phyloP scores from a whole-genome alignment of 2,329 filamentous ascomycete species.

The Dryadomyces quercus-mongolicae region DNA sequence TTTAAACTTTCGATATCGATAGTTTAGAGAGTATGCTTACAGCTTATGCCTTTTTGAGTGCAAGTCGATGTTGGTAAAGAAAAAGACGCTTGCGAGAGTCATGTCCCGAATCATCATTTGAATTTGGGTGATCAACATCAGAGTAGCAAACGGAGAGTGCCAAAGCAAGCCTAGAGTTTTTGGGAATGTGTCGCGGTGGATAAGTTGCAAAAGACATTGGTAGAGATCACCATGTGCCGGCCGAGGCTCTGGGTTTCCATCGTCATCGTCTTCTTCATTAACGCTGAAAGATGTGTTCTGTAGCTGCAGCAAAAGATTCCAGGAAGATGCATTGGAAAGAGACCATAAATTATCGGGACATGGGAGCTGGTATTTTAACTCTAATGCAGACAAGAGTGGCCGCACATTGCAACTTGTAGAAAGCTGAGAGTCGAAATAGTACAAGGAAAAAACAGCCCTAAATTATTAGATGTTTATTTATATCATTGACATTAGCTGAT shows the following conservation, averaged over 20 bases:
- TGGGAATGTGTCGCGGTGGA: not conserved
- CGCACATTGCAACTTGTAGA: not conserved
- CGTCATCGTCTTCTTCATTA: not conserved
- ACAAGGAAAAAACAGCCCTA: not conserved
- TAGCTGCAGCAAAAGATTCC: not conserved
- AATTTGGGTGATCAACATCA: not conserved
- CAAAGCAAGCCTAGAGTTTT: not conserved
- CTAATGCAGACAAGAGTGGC: not conserved
- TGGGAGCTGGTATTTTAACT: not conserved
- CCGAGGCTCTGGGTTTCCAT: not conserved
- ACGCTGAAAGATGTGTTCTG: not conserved
- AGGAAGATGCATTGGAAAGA: not conserved
- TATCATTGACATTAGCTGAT: not conserved
- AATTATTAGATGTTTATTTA: not conserved
- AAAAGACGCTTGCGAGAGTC: not conserved
- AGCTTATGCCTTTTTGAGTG: not conserved
- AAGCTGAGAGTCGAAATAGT: slow-evolving; percentile 1
- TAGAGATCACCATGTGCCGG: slow-evolving; percentile 1
- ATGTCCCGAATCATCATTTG: slow-evolving; percentile 1
- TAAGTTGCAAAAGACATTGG: not conserved
- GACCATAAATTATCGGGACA: not conserved
- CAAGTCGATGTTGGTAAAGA: not conserved
- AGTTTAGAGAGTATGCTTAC: not conserved
- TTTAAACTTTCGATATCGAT: not conserved
- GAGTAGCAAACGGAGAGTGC: slow-evolving; percentile 1